phyloP scores from a whole-genome alignment of 1,139 yeast genomes.

The Pneumocystis murina region DNA sequence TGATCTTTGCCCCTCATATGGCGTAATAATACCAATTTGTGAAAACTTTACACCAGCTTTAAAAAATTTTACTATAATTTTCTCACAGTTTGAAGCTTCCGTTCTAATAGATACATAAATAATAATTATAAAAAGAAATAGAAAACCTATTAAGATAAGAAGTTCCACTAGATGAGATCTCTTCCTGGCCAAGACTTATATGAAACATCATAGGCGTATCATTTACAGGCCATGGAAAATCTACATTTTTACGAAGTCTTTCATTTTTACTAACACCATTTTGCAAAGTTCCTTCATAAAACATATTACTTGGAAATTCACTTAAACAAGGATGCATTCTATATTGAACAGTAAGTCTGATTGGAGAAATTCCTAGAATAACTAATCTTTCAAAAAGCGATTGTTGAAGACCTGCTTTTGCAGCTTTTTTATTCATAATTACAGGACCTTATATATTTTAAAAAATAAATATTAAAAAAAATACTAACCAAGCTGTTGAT shows the following conservation, averaged over 20 bases:
- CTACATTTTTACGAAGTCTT: slow-evolving; percentile 38
- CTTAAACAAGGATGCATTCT: slow-evolving; percentile 71
- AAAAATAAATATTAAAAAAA: slow-evolving; percentile 32
- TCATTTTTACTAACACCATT: slow-evolving; percentile 46
- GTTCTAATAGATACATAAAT: slow-evolving; percentile 43
- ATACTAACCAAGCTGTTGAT: slow-evolving; percentile 50
- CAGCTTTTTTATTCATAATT: slow-evolving; percentile 27
- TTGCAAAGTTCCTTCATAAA: slow-evolving; percentile 47
- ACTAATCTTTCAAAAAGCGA: slow-evolving; percentile 62
- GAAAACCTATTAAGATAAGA: slow-evolving; percentile 26
- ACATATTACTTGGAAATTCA: slow-evolving; percentile 55
- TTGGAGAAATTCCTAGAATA: slow-evolving; percentile 38
- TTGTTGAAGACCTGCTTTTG: slow-evolving; percentile 48
- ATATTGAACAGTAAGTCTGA: slow-evolving; percentile 59
- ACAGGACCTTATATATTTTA: slow-evolving; percentile 20
- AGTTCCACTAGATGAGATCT: slow-evolving; percentile 44
- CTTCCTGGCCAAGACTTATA: slow-evolving; percentile 74
- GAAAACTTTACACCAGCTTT: slow-evolving; percentile 34
- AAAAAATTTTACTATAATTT: slow-evolving; percentile 41
- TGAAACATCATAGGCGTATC: slow-evolving; percentile 54
- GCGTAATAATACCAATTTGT: slow-evolving; percentile 70
- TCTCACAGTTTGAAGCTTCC: slow-evolving; percentile 47
- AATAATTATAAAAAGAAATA: slow-evolving; percentile 23
- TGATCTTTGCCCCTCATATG: slow-evolving; percentile 59
- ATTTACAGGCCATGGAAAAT: slow-evolving; percentile 34